phyloP scores from a whole-genome alignment of 805 yeast species.

The Ogataea nakhonphanomensis region DNA sequence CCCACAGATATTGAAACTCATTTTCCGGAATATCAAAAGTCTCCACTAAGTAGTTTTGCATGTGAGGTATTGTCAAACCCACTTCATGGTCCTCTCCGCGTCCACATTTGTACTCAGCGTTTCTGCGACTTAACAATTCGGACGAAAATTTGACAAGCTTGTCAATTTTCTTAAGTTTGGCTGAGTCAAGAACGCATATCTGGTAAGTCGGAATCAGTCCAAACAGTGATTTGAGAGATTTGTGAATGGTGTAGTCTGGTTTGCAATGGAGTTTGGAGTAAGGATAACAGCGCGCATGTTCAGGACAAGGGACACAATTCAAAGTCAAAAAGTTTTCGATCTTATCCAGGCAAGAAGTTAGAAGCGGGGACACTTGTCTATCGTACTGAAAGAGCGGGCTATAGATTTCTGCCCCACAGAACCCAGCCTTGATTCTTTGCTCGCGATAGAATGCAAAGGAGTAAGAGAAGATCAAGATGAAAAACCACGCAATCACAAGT shows the following conservation, averaged over 20 bases:
- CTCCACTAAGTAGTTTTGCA: constrained; percentile 50
- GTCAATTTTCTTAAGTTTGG: constrained; percentile 64
- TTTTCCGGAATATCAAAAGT: constrained; percentile 37
- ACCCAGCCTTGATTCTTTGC: constrained; percentile 64
- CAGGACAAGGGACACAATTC: constrained; percentile 75
- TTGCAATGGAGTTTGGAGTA: constrained; percentile 63
- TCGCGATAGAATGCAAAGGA: constrained; percentile 38
- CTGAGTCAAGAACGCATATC: constrained; percentile 72
- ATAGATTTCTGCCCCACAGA: constrained; percentile 64
- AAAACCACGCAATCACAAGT: constrained; percentile 15
- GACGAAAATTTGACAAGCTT: constrained; percentile 64
- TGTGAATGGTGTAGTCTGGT: constrained; percentile 55
- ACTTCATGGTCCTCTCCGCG: constrained; percentile 31
- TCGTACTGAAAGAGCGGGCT: constrained; percentile 32
- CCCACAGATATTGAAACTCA: constrained; percentile 28
- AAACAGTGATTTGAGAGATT: constrained; percentile 53
- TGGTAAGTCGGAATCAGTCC: constrained; percentile 62
- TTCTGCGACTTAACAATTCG: constrained; percentile 63
- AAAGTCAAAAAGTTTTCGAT: constrained; percentile 55
- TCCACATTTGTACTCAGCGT: constrained; percentile 53
- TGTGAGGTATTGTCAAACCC: constrained; percentile 58
- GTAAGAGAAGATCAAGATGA: constrained; percentile 11
- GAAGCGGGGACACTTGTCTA: constrained; percentile 3
- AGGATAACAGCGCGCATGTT: constrained; percentile 72
- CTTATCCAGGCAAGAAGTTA: constrained; percentile 28